Evolutionary conservation across 768 basidiomycete species (phyloP).

Genomic region (Hericium erinaceus): DNA sequence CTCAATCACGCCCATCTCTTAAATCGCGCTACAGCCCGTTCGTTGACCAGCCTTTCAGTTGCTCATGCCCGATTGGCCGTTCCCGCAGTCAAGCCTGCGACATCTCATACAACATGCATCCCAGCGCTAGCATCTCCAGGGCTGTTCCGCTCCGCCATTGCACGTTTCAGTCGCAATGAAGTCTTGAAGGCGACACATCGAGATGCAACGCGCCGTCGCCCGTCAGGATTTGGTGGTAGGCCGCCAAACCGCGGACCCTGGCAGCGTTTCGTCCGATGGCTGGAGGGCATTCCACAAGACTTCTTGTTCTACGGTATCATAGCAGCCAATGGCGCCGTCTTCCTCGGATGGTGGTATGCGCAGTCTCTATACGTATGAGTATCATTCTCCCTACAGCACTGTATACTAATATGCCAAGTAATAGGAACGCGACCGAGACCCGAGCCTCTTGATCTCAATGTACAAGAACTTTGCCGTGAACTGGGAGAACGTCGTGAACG

Average conservation of each 20-base stretch:
- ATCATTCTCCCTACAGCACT: background rate
- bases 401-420: slow-evolving; percentile 4
- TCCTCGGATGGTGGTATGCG: slow-evolving; percentile 43
- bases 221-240: background rate
- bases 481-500: slow-evolving; percentile 48
- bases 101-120: background rate
- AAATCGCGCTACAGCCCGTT: no score
- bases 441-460: slow-evolving; percentile 37
- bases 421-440: slow-evolving; percentile 23
- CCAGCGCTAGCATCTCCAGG: background rate
- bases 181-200: slow-evolving; percentile 17
- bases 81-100: background rate
- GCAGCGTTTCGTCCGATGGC: slow-evolving; percentile 17
- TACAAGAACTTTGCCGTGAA: slow-evolving; percentile 52
- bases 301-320: slow-evolving; percentile 56
- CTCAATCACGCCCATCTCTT: no score
- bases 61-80: no score
- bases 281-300: slow-evolving; percentile 46
- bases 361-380: slow-evolving; percentile 15
- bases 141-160: slow-evolving; percentile 4
- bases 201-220: background rate
- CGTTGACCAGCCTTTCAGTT: no score
- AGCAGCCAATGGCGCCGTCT: slow-evolving; percentile 53
- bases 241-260: slow-evolving; percentile 5
- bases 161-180: slow-evolving; percentile 10